Conservation (phyloP, 371 early-diverging fungal genomes). For the Mortierella sp. region DNA sequence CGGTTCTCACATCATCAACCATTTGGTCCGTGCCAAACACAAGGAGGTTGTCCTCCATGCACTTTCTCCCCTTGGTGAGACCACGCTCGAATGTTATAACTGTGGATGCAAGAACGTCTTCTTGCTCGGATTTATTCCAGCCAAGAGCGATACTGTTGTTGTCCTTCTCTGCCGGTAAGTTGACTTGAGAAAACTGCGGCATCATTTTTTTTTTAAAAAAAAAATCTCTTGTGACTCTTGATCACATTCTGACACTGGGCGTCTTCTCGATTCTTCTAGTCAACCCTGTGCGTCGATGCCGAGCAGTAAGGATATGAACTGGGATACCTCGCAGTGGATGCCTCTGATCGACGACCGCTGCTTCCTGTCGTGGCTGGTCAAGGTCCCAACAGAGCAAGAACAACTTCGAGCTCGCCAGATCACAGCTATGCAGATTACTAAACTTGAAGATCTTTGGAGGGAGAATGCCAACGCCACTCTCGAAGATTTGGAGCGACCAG, state of each 20-base stretch:
- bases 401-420: constrained; percentile 88
- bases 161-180: constrained; percentile 93
- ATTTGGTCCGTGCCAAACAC: constrained; percentile 94
- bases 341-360: constrained; percentile 95
- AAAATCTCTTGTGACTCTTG: not conserved
- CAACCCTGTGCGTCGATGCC: constrained; percentile 94
- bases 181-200: not conserved
- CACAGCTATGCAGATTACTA: constrained; percentile 83
- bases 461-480: constrained; percentile 79
- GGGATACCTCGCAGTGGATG: constrained; percentile 97
- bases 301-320: constrained; percentile 91
- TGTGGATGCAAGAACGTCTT: constrained; percentile 97
- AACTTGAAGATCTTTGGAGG: constrained; percentile 94
- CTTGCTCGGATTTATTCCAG: constrained; percentile 97
- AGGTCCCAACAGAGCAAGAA: constrained; percentile 89
- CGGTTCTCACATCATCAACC: constrained; percentile 96
- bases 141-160: constrained; percentile 97
- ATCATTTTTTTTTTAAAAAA: not conserved
- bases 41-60: constrained; percentile 94
- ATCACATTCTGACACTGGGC: constrained; percentile 12
- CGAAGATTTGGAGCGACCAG: constrained; percentile 88
- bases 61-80: constrained; percentile 92
- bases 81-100: constrained; percentile 95
- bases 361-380: constrained; percentile 95
- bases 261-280: constrained; percentile 52